Evolutionary conservation across 139 green algal genomes (phyloP), one percentile per base, ranked within the genome.

Genomic region (Dunaliella primolecta): DNA sequence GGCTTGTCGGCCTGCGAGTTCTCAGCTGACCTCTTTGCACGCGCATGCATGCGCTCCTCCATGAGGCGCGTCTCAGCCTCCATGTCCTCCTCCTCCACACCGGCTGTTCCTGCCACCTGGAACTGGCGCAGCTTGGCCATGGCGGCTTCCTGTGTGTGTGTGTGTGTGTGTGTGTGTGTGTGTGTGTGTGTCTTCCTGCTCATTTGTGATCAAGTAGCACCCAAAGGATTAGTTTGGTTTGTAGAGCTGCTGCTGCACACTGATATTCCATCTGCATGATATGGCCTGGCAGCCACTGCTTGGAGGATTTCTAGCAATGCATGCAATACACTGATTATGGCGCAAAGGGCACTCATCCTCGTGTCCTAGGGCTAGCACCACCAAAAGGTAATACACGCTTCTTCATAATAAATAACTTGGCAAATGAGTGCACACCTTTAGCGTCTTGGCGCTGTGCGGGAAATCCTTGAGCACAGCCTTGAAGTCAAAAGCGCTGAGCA

Each of bases 391-490:
- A n/a, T n/a, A n/a, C n/a, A n/a, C n/a, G n/a, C n/a, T n/a, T n/a
- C n/a, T n/a, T n/a, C n/a, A n/a, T n/a, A n/a, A n/a, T n/a, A n/a
- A n/a, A n/a, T n/a, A n/a, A n/a, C n/a, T n/a, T n/a, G n/a, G n/a
- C n/a, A n/a, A n/a, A n/a, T n/a, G n/a, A n/a, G n/a, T n/a, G n/a
- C 35, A 31, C 37, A 85, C 81, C 81, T 86, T 31, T 27, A 92
- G 82, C 3, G 37, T 46, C 29, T 75, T n/a, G 7, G 85, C 85
- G 34, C 82, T 87, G 78, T 80, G 70, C 24, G 87, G 87, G 79
- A 91, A 92, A 56, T 92, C 86, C 72, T 85, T 84, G 87, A 92
- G 91, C 30, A 85, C 75, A 29, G 46, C 71, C 71, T 85, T 78
- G 31, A 92, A 87, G 84, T 90, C 85, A 36, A 76, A 57, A 1